These are phyloP conservation scores for Lactuca saligna DNA, from an alignment of 129 eudicot species.

Conservation along the genomic window DNA sequence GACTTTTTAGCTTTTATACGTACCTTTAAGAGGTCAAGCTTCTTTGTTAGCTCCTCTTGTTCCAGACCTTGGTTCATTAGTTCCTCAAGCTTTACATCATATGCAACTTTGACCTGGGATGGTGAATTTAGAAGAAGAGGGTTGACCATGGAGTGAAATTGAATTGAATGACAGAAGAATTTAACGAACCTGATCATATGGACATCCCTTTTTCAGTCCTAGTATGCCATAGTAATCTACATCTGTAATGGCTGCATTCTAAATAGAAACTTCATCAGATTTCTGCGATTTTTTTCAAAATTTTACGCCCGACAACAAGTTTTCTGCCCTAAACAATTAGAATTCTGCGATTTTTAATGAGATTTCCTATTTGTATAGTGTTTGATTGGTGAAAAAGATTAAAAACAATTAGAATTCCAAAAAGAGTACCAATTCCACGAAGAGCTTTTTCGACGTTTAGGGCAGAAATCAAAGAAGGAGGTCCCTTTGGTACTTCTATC, in stretches of 20 bases:
- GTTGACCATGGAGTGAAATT: not conserved
- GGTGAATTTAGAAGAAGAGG: not conserved
- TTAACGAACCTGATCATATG: slow-evolving; percentile 60
- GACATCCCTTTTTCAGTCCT: slow-evolving; percentile 60
- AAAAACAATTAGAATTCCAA: not conserved
- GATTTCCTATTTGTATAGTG: not conserved
- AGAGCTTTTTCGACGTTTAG: slow-evolving; percentile 83
- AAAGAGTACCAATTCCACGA: slow-evolving; percentile 66
- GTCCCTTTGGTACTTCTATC: slow-evolving; percentile 55
- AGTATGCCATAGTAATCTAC: slow-evolving; percentile 69
- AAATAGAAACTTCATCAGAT: slow-evolving; percentile 33
- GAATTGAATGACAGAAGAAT: not conserved
- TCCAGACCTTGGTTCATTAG: slow-evolving; percentile 52
- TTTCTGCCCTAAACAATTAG: too few species aligned
- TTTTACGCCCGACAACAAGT: not conserved
- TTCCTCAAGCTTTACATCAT: slow-evolving; percentile 55
- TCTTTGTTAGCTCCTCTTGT: slow-evolving; percentile 53
- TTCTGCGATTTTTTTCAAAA: slow-evolving; percentile 7
- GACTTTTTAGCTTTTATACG: not conserved
- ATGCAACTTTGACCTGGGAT: slow-evolving; percentile 59
- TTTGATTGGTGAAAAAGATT: not conserved
- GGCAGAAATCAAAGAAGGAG: slow-evolving; percentile 63
- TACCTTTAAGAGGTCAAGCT: slow-evolving; percentile 58
- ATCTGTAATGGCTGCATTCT: slow-evolving; percentile 84
- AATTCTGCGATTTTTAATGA: too few species aligned